A percentile compares a stretch with the other conserved stretches of the same genome.
These are phyloP conservation scores for Phytophthora capsici DNA, from an alignment of 352 stramenopile genomes.

Conservation along the genomic window DNA sequence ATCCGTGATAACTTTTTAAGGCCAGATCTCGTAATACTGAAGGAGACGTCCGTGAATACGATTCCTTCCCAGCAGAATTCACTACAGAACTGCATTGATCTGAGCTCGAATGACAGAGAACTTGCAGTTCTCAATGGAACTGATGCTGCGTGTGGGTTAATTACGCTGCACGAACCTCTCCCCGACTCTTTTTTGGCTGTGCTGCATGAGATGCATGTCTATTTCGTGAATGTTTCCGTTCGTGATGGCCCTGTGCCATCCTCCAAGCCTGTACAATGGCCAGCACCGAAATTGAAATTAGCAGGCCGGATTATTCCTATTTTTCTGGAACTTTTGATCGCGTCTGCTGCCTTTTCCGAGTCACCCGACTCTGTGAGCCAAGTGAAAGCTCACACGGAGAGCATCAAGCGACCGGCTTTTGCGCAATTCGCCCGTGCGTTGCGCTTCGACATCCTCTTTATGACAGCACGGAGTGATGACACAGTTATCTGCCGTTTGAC, in stretches of 20 bases:
- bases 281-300: conserved; percentile 45
- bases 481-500: conserved; percentile 41
- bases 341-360: conserved; percentile 35
- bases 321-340: conserved; percentile 48
- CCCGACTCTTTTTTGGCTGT: conserved; percentile 41
- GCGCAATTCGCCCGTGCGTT: conserved; percentile 42
- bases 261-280: conserved; percentile 28
- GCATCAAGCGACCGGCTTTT: conserved; percentile 36
- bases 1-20: conserved; percentile 68
- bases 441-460: conserved; percentile 45
- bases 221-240: conserved; percentile 20
- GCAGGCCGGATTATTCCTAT: conserved; percentile 42
- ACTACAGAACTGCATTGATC: conserved; percentile 52
- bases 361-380: conserved; percentile 1
- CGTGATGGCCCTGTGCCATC: neutral
- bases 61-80: conserved; percentile 15
- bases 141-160: conserved; percentile 31
- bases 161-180: conserved; percentile 55
- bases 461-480: conserved; percentile 48
- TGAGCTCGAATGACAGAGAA: conserved; percentile 50
- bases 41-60: conserved; percentile 42
- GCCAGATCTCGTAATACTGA: conserved; percentile 56
- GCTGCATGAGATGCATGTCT: conserved; percentile 48
- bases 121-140: conserved; percentile 38
- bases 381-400: neutral